These are phyloP conservation scores for Aspergillus tamarii DNA, from an alignment of 2,329 filamentous ascomycete genomes.

Conservation along the genomic window DNA sequence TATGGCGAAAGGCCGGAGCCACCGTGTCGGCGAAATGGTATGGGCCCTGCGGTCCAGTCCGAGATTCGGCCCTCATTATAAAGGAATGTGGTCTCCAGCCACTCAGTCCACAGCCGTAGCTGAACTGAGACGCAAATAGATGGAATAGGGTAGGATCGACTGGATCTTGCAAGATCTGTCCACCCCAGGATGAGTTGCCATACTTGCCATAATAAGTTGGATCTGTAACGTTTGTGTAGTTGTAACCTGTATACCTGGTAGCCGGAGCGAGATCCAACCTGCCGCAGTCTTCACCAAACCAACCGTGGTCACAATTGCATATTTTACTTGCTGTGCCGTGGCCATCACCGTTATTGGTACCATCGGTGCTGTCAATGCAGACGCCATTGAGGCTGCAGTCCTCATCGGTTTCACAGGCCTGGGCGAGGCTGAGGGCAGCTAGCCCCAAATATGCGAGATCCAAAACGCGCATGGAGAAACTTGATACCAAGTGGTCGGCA, in stretches of 20 bases:
- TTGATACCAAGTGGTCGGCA: background rate
- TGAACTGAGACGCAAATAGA: constrained; percentile 51
- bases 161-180: constrained; percentile 50
- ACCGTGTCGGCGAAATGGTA: constrained; percentile 49
- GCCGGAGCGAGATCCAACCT: constrained; percentile 50
- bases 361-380: constrained; percentile 22
- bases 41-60: constrained; percentile 48
- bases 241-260: constrained; percentile 49
- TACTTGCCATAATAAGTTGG: constrained; percentile 21
- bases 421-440: too few species aligned
- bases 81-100: constrained; percentile 54
- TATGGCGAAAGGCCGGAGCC: constrained; percentile 50
- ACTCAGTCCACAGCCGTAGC: constrained; percentile 49
- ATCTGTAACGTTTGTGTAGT: constrained; percentile 39
- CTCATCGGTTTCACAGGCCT: constrained; percentile 31
- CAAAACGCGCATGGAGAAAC: background rate
- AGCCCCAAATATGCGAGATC: background rate
- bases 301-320: constrained; percentile 45
- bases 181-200: constrained; percentile 54
- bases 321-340: background rate
- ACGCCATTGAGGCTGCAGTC: constrained; percentile 48
- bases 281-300: constrained; percentile 49
- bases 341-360: background rate
- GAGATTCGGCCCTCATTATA: constrained; percentile 51
- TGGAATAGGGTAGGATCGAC: constrained; percentile 45